phyloP scores from a whole-genome alignment of 169 alveolate species.

The Plasmodium reichenowi region DNA sequence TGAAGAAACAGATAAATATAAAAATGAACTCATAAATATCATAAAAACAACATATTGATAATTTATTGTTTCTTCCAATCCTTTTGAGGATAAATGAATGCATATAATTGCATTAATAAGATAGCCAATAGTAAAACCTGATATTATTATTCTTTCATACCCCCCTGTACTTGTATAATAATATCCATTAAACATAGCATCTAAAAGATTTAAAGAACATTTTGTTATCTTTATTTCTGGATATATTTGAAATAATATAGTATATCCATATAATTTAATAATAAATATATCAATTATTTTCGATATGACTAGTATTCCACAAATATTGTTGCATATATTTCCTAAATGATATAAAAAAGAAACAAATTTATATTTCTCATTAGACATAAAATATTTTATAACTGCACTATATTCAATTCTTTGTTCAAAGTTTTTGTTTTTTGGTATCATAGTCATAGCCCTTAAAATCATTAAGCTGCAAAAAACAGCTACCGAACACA shows the following conservation, averaged over 20 bases:
- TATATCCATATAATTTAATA: slow-evolving; percentile 79
- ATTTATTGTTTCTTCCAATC: slow-evolving; percentile 84
- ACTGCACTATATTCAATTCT: slow-evolving; percentile 85
- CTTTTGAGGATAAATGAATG: slow-evolving; percentile 78
- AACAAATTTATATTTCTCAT: slow-evolving; percentile 78
- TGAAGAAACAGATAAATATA: slow-evolving; percentile 80
- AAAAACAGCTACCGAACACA: slow-evolving; percentile 79
- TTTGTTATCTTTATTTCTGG: slow-evolving; percentile 76
- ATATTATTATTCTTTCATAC: slow-evolving; percentile 54
- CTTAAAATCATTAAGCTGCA: slow-evolving; percentile 85
- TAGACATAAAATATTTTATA: slow-evolving; percentile 84
- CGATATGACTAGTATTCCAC: slow-evolving; percentile 82
- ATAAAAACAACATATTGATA: slow-evolving; percentile 79
- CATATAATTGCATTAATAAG: slow-evolving; percentile 81
- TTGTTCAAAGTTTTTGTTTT: slow-evolving; percentile 84
- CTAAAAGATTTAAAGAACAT: slow-evolving; percentile 48
- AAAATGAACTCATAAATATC: slow-evolving; percentile 79
- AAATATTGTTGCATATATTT: slow-evolving; percentile 78
- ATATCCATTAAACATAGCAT: slow-evolving; percentile 62
- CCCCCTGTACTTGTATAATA: slow-evolving; percentile 49
- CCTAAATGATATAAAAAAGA: slow-evolving; percentile 82
- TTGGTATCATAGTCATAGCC: slow-evolving; percentile 86
- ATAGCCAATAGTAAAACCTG: slow-evolving; percentile 85
- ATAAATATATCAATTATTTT: slow-evolving; percentile 83
- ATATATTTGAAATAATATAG: slow-evolving; percentile 82